A percentile compares a stretch with the other conserved stretches of the same genome.
Conservation (phyloP, 2,329 filamentous ascomycete species). For the Penicillium sp. region DNA sequence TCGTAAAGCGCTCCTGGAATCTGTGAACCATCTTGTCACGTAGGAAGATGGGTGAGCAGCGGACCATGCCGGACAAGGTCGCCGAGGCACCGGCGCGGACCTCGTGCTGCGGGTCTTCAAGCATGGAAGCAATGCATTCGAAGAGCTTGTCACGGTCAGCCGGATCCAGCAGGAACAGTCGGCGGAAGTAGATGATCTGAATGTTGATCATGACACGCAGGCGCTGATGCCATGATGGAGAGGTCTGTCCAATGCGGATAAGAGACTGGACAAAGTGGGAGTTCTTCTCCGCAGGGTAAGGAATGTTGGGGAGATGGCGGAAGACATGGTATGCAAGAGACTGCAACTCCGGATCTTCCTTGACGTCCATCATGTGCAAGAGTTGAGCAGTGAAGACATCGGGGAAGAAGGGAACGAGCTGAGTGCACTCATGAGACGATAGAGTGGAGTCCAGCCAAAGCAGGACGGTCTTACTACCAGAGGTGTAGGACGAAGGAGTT, state of each 20-base stretch:
- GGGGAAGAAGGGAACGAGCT: conserved; percentile 88
- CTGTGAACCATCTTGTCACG: conserved; percentile 75
- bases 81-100: conserved; percentile 90
- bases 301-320: conserved; percentile 92
- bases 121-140: conserved; percentile 92
- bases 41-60: conserved; percentile 81
- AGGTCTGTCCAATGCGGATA: conserved; percentile 82
- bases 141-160: conserved; percentile 79
- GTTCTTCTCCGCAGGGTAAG: conserved; percentile 84
- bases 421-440: conserved; percentile 88
- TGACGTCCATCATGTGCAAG: conserved; percentile 99
- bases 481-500: conserved; percentile 91
- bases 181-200: conserved; percentile 97
- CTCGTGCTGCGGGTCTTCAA: conserved; percentile 87
- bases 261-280: conserved; percentile 80
- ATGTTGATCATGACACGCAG: conserved; percentile 95
- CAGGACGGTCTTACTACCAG: conserved; percentile 91
- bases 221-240: conserved; percentile 91
- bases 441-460: conserved; percentile 92
- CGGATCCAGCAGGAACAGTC: conserved; percentile 80
- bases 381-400: conserved; percentile 87
- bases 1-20: conserved; percentile 77
- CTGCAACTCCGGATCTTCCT: conserved; percentile 95
- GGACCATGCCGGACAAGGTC: conserved; percentile 95
- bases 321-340: conserved; percentile 95